A percentile compares a stretch with the other conserved stretches of the same genome.
Evolutionary conservation across 108 stramenopile genomes (phyloP).

Genomic region (Epithemia pelagica): DNA sequence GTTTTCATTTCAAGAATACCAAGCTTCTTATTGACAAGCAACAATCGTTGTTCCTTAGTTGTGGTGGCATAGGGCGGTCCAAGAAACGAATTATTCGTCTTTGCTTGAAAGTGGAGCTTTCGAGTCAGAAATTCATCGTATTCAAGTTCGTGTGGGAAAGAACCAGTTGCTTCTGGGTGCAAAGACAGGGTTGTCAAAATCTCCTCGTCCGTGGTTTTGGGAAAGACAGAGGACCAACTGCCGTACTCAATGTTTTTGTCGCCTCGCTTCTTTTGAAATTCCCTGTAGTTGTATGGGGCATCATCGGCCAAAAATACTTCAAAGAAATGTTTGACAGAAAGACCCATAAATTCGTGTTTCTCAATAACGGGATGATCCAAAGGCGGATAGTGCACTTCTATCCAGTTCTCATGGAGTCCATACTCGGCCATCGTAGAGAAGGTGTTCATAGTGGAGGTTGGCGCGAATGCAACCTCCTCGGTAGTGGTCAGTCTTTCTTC

Average conservation of each 20-base stretch:
- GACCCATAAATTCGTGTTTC: slow-evolving; percentile 42
- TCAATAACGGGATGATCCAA: slow-evolving; percentile 37
- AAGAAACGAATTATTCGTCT: slow-evolving; percentile 62
- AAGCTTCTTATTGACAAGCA: slow-evolving; percentile 35
- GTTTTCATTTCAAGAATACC: slow-evolving; percentile 64
- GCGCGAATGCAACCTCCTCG: neutral
- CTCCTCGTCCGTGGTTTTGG: slow-evolving; percentile 8
- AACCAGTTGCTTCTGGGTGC: neutral
- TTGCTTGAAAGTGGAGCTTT: slow-evolving; percentile 50
- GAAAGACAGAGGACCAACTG: slow-evolving; percentile 23
- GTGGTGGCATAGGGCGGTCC: slow-evolving; percentile 75
- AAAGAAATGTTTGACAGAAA: slow-evolving; percentile 63
- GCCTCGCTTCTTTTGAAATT: slow-evolving; percentile 61
- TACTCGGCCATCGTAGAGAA: neutral
- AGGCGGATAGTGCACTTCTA: slow-evolving; percentile 27
- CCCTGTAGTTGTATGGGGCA: slow-evolving; percentile 68
- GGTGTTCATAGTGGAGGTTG: slow-evolving; percentile 5
- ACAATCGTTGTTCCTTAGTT: slow-evolving; percentile 61
- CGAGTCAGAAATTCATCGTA: slow-evolving; percentile 25
- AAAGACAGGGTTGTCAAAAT: neutral
- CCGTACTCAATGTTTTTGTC: slow-evolving; percentile 70
- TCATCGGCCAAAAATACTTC: slow-evolving; percentile 71
- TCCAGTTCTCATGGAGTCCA: slow-evolving; percentile 13
- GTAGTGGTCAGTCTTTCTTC: neutral
- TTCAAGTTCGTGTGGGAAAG: neutral